Conservation (phyloP, 2,329 filamentous ascomycete genomes). For the Aphanocladium album region DNA sequence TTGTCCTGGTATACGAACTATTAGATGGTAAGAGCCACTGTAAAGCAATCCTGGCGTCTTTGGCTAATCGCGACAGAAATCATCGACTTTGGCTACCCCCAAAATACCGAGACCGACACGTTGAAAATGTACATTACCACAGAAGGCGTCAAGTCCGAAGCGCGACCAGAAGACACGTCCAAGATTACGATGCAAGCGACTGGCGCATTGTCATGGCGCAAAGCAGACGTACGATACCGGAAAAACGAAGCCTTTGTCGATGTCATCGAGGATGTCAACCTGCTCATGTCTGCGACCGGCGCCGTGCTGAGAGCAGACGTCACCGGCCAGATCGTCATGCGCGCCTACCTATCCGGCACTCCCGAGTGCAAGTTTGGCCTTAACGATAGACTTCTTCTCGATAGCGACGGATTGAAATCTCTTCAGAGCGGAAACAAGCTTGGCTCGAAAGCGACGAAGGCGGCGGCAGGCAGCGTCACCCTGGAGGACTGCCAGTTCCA, state of each 20-base stretch:
- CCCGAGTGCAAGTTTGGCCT: constrained; percentile 99
- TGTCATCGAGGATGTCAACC: constrained; percentile 97
- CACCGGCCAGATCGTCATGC: constrained; percentile 97
- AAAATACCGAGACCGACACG: constrained; percentile 98
- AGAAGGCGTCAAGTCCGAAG: constrained; percentile 92
- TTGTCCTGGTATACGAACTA: constrained; percentile 96
- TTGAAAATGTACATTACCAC: constrained; percentile 99
- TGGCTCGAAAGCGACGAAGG: constrained; percentile 86
- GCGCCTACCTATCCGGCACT: constrained; percentile 91
- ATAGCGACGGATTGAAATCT: constrained; percentile 62
- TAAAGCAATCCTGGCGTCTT: no score
- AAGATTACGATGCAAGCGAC: constrained; percentile 99
- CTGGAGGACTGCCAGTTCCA: constrained; percentile 98
- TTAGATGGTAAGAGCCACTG: constrained; percentile 63
- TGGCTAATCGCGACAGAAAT: constrained; percentile 59
- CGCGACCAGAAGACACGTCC: constrained; percentile 82
- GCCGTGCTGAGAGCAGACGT: constrained; percentile 94
- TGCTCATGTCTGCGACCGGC: constrained; percentile 97
- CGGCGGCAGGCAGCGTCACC: constrained; percentile 90
- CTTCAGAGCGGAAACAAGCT: constrained; percentile 70
- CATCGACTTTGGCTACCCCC: constrained; percentile 96
- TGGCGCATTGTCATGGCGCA: constrained; percentile 91
- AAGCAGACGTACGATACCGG: constrained; percentile 96
- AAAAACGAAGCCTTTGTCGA: constrained; percentile 99
- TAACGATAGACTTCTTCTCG: constrained; percentile 91